Base-by-base conservation (phyloP, 257 asterid species). In the Handroanthus guayacan region DNA sequence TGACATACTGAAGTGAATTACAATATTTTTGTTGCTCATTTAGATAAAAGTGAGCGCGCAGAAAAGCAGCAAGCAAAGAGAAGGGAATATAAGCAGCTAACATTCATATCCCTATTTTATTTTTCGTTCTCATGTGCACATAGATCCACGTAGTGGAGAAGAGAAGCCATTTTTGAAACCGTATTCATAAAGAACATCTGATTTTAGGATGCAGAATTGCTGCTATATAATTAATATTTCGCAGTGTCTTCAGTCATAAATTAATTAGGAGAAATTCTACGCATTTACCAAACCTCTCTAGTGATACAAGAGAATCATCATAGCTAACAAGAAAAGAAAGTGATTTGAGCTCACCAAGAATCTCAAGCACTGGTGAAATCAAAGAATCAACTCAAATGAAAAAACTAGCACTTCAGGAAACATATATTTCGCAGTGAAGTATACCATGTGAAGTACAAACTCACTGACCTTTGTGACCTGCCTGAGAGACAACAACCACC, bases 401-500 rank as follows among this genome's bases (percentile, higher is more conserved):
- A 62, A 76, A 79, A 43, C 67, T 18, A 5, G 50, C 62, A 39
- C 44, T 13, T 61, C 72, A 70, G 17, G 7, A 55, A 44, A 78
- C 17, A 57, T 41, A 6, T 16, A 57, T 34, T 34, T 60, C 54
- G 45, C 13, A 56, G 37, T 55, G 71, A 78, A 55, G 77, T 41
- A 71, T 14, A 43, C 31, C 17, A 56, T 37, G 63, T 48, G 37
- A 75, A 63, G 38, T n/a, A 57, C 36, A 81, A 74, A 69, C 67
- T 63, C 50, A 62, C 92, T 43, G 64, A 89, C 99, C 98, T 81
- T 86, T 95, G 69, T 82, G 80, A 76, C 77, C 85, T 5, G 93
- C 86, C 54, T 78, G 85, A 25, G 87, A 67, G 68, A 91, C 99
- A 48, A 93, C 92, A 63, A 89, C 91, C 68, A 95, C 89, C 20